phyloP scores from a whole-genome alignment of 768 basidiomycete species.

The Cubamyces lactineus region DNA sequence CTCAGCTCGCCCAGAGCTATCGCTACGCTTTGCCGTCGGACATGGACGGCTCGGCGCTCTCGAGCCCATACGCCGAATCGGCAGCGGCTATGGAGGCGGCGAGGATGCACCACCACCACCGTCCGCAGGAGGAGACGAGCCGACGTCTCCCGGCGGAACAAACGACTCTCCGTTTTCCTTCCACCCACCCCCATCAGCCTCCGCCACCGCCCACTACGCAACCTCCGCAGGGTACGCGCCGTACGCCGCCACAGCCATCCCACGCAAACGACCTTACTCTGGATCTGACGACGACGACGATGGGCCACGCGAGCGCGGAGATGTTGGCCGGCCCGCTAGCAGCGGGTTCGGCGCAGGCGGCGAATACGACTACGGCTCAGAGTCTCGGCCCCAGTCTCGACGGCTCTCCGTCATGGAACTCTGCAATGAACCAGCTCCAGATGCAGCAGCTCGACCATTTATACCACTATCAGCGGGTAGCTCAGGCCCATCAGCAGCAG shows the following conservation, averaged over 20 bases:
- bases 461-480: conserved; percentile 42
- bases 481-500: conserved; percentile 39
- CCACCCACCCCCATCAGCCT: conserved; percentile 63
- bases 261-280: conserved; percentile 65
- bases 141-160: conserved; percentile 35
- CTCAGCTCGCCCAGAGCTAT: conserved; percentile 46
- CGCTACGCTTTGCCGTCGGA: conserved; percentile 37
- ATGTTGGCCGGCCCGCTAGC: conserved; percentile 39
- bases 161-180: conserved; percentile 77
- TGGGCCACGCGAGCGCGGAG: conserved; percentile 28
- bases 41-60: conserved; percentile 41
- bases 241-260: conserved; percentile 39
- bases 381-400: conserved; percentile 79
- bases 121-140: conserved; percentile 34
- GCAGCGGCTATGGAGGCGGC: conserved; percentile 30
- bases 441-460: conserved; percentile 51
- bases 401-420: conserved; percentile 86
- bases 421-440: conserved; percentile 71
- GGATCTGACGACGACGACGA: conserved; percentile 56
- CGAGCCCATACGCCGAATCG: conserved; percentile 33
- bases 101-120: conserved; percentile 17
- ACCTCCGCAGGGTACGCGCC: conserved; percentile 12
- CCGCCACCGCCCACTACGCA: conserved; percentile 29
- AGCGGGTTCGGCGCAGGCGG: conserved; percentile 27
- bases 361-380: conserved; percentile 69